Evolutionary conservation across 2,329 filamentous ascomycete genomes (phyloP), one percentile per base, ranked within the genome.

Genomic region (Acephala macrosclerotiorum): DNA sequence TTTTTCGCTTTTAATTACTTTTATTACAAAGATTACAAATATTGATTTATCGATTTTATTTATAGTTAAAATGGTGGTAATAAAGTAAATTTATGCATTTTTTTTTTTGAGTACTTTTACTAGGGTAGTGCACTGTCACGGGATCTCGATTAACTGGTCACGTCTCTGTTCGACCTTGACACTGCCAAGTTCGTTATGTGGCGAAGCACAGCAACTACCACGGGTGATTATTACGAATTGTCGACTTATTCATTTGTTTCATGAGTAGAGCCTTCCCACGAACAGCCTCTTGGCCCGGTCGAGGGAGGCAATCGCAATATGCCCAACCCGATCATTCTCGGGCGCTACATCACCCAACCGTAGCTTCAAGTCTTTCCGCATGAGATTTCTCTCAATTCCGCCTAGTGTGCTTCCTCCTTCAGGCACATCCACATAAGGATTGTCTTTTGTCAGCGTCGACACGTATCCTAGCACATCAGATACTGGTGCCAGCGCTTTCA

Each of bases 401-500:
- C 20, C 20, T 4, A 51, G 47, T 29, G 47, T 29, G 25, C 20
- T 55, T 18, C 47, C 59, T 9, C 59, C 59, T 3, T 36, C 59
- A 4, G 45, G 59, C 12, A 12, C 22, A 35, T 38, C 35, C 3
- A 45, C 36, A 61, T 53, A 56, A 36, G 36, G 49, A 56, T 56
- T 61, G 25, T 56, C 49, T 33, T 7, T 55, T 5, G 47, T 56
- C 6, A 61, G 22, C 20, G 33, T 29, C 6, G 60, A 61, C 8
- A 56, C 25, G n/a, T 38, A 61, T 9, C 49, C 60, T 3, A 56
- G 20, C 3, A 56, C 29, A 38, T 61, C 60, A 4, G 49, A 49
- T 7, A 49, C 60, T 12, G 51, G 22, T 26, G 49, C 59, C 7
- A 61, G 12, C 2, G 25, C 22, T 25, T 61, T 51, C 29, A 61